Evolutionary conservation across 2,329 filamentous ascomycete genomes (phyloP).

Genomic region (Aureobasidium sp.): DNA sequence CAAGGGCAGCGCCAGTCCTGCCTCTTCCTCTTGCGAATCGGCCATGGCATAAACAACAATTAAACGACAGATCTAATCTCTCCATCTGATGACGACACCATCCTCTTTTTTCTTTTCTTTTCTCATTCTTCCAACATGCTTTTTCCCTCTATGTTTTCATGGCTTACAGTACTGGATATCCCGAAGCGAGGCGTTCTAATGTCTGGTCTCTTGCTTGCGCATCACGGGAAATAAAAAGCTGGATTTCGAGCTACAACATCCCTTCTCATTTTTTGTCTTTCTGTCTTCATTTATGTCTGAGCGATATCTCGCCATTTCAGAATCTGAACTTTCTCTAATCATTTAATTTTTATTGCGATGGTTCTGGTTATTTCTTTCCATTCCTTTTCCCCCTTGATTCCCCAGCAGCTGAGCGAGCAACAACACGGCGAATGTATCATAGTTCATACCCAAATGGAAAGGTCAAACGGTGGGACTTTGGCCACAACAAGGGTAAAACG

Average conservation of each 20-base stretch:
- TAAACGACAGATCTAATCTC: constrained; percentile 2
- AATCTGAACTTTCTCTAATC: constrained; percentile 11
- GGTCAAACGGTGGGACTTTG: neutral
- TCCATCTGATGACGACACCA: constrained; percentile 11
- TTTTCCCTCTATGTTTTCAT: neutral
- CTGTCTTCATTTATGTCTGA: neutral
- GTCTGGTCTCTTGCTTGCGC: neutral
- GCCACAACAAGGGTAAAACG: neutral
- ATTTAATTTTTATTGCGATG: constrained; percentile 1
- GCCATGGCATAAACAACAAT: neutral
- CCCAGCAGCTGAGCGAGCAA: constrained; percentile 5
- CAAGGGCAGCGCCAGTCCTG: constrained; percentile 12
- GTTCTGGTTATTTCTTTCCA: neutral
- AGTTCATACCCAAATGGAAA: neutral
- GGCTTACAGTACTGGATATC: constrained; percentile 14
- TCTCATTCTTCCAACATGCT: neutral
- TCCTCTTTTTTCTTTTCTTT: neutral
- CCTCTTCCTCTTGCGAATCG: constrained; percentile 10
- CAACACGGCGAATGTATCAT: constrained; percentile 11
- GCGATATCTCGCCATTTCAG: neutral
- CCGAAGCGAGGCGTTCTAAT: constrained; percentile 15
- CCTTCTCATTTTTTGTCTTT: neutral
- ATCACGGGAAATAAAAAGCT: constrained; percentile 1
- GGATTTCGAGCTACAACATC: neutral
- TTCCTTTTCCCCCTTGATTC: neutral